Evolutionary conservation across 768 basidiomycete genomes (phyloP).

Genomic region (Naganishia kalamii): DNA sequence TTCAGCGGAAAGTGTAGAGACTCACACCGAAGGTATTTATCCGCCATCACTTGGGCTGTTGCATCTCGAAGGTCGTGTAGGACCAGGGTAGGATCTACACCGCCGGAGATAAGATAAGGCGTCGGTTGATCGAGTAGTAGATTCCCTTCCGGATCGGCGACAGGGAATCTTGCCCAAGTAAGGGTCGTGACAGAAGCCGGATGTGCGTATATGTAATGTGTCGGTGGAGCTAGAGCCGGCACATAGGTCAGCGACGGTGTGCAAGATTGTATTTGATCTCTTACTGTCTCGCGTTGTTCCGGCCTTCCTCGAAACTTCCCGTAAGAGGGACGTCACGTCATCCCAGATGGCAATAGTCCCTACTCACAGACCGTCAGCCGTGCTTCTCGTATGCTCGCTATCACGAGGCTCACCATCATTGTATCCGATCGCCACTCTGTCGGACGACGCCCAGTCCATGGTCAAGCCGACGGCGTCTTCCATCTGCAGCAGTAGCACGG

Average conservation of each 20-base stretch:
- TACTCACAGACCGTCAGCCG: background rate
- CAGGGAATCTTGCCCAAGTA: slow-evolving; percentile 67
- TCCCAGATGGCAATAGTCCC: slow-evolving; percentile 17
- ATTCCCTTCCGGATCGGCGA: slow-evolving; percentile 32
- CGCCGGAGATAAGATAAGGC: slow-evolving; percentile 66
- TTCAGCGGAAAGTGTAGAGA: background rate
- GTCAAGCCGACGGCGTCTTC: slow-evolving; percentile 70
- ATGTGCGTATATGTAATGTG: slow-evolving; percentile 66
- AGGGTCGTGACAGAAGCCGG: slow-evolving; percentile 73
- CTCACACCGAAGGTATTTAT: slow-evolving; percentile 15
- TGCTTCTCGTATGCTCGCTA: background rate
- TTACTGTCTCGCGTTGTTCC: background rate
- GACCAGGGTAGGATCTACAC: slow-evolving; percentile 71
- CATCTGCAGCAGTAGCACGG: slow-evolving; percentile 65
- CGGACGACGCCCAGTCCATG: slow-evolving; percentile 86
- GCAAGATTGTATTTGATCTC: background rate
- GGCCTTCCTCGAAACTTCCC: background rate
- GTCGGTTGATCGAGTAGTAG: slow-evolving; percentile 57
- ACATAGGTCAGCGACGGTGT: background rate
- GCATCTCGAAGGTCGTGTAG: slow-evolving; percentile 69
- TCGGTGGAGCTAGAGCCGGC: slow-evolving; percentile 48
- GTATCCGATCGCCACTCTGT: slow-evolving; percentile 71
- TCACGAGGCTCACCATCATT: slow-evolving; percentile 60
- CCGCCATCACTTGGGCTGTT: background rate
- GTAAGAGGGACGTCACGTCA: slow-evolving; percentile 2